Evolutionary conservation across 495 filamentous ascomycete species (phyloP), one percentile per base, ranked within the genome.

Genomic region (Aspergillus diversus): DNA sequence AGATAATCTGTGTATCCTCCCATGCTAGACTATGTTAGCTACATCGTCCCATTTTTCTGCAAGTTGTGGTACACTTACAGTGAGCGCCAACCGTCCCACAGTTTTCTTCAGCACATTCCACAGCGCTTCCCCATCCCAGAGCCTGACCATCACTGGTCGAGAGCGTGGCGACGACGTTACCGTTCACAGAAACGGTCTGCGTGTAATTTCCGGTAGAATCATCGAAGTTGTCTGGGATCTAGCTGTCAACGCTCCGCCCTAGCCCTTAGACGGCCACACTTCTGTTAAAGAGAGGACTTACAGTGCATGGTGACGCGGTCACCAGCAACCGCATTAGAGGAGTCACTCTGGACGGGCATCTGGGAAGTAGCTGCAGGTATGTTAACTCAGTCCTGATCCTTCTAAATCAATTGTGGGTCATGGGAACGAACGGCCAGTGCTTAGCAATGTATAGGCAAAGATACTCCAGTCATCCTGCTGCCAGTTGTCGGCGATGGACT

Each of bases 31-130:
- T 1, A 27, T 1, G 21, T 27, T 2, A 27, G 21, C 21, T 27
- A 2, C 21, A 27, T 27, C 2, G 21, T 27, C 21, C 21, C 21
- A 27, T 27, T 2, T 27, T 27, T 27, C 21, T 27, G 2, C 1
- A 27, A 27, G 21, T 27, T 27, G 21, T 27, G 21, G 21, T 27
- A 27, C 21, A 27, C 21, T 27, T 69, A 73, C 73, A 60, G 60
- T 80, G 77, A 52, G 70, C 70, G 39, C 66, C 65, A 37, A 80
- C 69, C 63, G 73, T 77, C 49, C 77, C 76, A 64, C 77, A 80
- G 61, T 75, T 68, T 32, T 66, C 57, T 32, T 67, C 68, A 37
- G 74, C 74, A 39, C 77, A 80, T 55, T 80, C 77, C 1, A 80
- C 73, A 7, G 77, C 71, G 48, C 74, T 77, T 9, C 76, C 77